Evolutionary conservation across 1,139 yeast species (phyloP).

Genomic region (Sugiyamaella novakii): DNA sequence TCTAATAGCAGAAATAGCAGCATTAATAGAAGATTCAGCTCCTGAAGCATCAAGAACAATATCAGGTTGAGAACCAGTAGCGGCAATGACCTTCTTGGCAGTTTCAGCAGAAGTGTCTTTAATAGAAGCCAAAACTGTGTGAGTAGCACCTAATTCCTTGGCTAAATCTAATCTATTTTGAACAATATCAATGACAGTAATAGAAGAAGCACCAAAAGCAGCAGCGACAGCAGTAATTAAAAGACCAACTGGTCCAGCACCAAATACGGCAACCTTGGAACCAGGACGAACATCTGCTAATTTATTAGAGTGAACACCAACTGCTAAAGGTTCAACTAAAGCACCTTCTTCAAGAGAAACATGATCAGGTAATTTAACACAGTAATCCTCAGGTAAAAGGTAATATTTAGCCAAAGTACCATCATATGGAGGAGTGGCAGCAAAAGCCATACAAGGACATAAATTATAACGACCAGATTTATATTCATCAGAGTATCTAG

Average conservation of each 20-base stretch:
- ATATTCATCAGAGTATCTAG: conserved; percentile 72
- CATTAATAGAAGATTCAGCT: conserved; percentile 61
- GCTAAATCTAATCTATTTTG: conserved; percentile 29
- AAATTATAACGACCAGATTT: conserved; percentile 75
- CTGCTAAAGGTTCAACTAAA: conserved; percentile 82
- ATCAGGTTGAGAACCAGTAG: conserved; percentile 51
- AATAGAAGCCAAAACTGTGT: conserved; percentile 37
- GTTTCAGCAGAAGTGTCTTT: conserved; percentile 40
- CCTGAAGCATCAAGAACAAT: conserved; percentile 71
- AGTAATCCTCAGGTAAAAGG: conserved; percentile 79
- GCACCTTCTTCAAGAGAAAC: conserved; percentile 86
- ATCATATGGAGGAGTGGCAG: conserved; percentile 80
- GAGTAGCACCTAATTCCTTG: conserved; percentile 31
- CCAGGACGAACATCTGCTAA: conserved; percentile 66
- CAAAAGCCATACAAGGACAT: conserved; percentile 82
- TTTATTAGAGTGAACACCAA: conserved; percentile 80
- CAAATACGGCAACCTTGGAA: conserved; percentile 73
- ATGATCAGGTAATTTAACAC: conserved; percentile 74
- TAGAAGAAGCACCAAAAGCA: conserved; percentile 74
- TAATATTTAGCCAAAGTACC: conserved; percentile 72
- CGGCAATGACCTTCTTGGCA: conserved; percentile 45
- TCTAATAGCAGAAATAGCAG: conserved; percentile 57
- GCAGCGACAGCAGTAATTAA: conserved; percentile 73
- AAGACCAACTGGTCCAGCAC: conserved; percentile 94
- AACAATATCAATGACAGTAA: conserved; percentile 57